Base-by-base conservation (phyloP, 805 yeast species). In the Candida khao-thaluensis region DNA sequence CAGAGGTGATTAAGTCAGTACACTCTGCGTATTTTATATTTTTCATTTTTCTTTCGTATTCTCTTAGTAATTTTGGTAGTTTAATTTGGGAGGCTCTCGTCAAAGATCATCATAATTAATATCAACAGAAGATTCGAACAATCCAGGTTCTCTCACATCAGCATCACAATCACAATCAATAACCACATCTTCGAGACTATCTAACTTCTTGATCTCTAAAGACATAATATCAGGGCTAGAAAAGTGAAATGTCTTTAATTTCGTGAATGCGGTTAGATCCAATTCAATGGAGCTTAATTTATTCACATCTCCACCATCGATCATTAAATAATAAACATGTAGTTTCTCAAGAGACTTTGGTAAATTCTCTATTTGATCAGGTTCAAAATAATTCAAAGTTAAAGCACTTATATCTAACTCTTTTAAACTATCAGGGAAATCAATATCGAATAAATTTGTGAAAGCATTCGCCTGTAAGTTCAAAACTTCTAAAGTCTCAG, bases 141-240 rank as follows among this genome's bases (percentile, higher is more conserved):
- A n/a, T n/a, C n/a, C n/a, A n/a, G n/a, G 27, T 27, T 30, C 33
- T 17, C n/a, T 25, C 6, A 25, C 11, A 17, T 35, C 38, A 11
- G 24, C 17, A 35, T 35, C 38, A 28, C 33, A 28, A 20, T 35
- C 38, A 28, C 38, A 35, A n/a, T 26, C 26, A 7, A 35, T 21
- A 3, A 11, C 15, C 3, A 35, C 2, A 22, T 27, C 33, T 8
- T 5, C 11, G 8, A 35, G 22, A 2, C 7, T 21, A 16, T 28
- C 33, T 3, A 20, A 17, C 7, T 37, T 14, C 14, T 30, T 37
- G 12, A 37, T 2, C 6, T 17, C 11, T 24, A 37, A 23, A 4
- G 9, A 4, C 21, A 10, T 31, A 11, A 38, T 26, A 17, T 31
- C 37, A 4, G 36, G 36, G 17, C 41, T 26, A 15, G 29, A 16